Percentiles rank a stretch among this genome's conserved stretches.
phyloP scores from a whole-genome alignment of 495 filamentous ascomycete genomes.

The Chaetomidium leptoderma region DNA sequence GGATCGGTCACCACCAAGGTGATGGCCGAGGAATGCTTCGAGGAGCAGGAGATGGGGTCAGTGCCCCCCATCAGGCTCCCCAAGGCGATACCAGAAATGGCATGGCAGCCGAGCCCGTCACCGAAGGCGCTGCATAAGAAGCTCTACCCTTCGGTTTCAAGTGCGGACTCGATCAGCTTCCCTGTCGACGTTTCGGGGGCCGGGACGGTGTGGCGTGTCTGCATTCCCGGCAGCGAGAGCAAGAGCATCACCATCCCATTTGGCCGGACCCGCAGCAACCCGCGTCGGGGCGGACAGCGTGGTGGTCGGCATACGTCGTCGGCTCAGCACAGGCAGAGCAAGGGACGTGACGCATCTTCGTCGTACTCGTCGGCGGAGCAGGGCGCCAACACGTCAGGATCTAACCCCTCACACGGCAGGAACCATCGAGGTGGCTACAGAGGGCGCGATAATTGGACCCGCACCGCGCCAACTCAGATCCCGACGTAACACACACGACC shows the following conservation, averaged over 20 bases:
- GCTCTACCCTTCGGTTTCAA: conserved; percentile 34
- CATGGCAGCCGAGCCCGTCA: conserved; percentile 44
- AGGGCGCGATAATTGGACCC: conserved; percentile 29
- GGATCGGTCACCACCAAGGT: conserved; percentile 48
- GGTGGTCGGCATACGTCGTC: conserved; percentile 27
- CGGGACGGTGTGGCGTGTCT: conserved; percentile 42
- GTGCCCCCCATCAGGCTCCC: conserved; percentile 66
- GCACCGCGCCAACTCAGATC: conserved; percentile 23
- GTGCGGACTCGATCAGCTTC: conserved; percentile 41
- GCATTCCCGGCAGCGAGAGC: conserved; percentile 37
- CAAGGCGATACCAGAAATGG: conserved; percentile 50
- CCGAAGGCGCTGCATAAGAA: conserved; percentile 39
- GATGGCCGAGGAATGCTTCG: conserved; percentile 75
- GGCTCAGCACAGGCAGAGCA: conserved; percentile 23
- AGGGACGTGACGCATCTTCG: conserved; percentile 23
- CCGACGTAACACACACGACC: conserved; percentile 21
- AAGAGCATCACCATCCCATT: conserved; percentile 41
- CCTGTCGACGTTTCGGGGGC: conserved; percentile 36
- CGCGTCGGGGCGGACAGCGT: conserved; percentile 40
- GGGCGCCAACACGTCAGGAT: conserved; percentile 11
- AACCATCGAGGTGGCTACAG: conserved; percentile 29
- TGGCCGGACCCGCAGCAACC: conserved; percentile 43
- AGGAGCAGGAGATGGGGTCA: conserved; percentile 77
- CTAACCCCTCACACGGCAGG: conserved; percentile 13
- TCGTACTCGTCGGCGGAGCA: conserved; percentile 23